These are phyloP conservation scores for Lasiodiplodia gonubiensis DNA, from an alignment of 2,329 filamentous ascomycete genomes.

Conservation along the genomic window DNA sequence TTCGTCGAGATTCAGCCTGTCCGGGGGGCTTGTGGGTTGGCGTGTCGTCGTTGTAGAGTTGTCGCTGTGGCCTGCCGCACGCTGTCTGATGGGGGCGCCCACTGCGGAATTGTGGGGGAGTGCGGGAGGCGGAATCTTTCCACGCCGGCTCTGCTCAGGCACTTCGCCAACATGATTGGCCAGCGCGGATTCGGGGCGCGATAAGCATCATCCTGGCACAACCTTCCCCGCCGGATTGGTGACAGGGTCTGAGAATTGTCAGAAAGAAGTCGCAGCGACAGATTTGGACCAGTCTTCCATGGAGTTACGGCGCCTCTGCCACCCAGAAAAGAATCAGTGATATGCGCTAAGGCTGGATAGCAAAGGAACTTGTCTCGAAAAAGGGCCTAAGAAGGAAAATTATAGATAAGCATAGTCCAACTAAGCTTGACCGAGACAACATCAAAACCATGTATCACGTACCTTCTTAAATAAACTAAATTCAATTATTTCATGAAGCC, in stretches of 20 bases:
- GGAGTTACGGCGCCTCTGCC: no score
- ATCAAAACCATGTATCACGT: neutral
- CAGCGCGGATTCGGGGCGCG: conserved; percentile 4
- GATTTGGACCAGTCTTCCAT: no score
- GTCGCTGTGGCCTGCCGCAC: conserved; percentile 8
- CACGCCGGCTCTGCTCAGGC: neutral
- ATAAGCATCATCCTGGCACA: conserved; percentile 1
- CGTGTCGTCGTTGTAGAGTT: conserved; percentile 9
- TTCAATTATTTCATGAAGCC: no score
- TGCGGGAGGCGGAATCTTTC: neutral
- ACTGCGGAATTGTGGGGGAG: conserved; percentile 16
- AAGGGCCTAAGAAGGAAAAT: neutral
- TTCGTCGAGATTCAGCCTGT: conserved; percentile 9
- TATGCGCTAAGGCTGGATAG: no score
- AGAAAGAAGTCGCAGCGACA: no score
- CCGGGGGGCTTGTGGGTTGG: neutral
- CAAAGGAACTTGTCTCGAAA: no score
- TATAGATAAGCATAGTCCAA: neutral
- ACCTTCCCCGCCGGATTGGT: no score
- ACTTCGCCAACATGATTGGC: neutral
- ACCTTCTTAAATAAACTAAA: no score
- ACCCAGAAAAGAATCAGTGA: no score
- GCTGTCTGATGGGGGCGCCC: no score
- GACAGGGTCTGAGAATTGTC: no score
- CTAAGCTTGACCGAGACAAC: neutral